Evolutionary conservation across 805 yeast genomes (phyloP).

Genomic region (Starmerella bombicola): DNA sequence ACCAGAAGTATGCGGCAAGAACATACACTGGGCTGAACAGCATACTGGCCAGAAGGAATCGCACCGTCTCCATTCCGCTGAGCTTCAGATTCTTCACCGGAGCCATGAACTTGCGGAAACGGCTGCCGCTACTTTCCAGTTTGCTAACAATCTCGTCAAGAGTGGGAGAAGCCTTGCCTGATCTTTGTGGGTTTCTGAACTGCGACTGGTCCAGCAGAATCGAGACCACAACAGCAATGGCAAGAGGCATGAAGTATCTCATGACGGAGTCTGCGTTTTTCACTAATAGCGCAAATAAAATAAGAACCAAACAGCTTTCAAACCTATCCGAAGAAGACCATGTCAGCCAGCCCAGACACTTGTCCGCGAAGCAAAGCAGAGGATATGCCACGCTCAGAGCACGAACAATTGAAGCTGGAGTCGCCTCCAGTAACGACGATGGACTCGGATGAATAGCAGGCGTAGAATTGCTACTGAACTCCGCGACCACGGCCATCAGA

Average conservation of each 20-base stretch:
- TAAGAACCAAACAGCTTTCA: conserved; percentile 52
- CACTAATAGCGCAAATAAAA: conserved; percentile 44
- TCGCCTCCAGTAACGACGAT: conserved; percentile 72
- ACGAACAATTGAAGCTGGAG: conserved; percentile 84
- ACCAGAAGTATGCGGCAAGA: conserved; percentile 48
- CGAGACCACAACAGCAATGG: conserved; percentile 40
- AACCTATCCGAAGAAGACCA: conserved; percentile 86
- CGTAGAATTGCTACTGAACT: conserved; percentile 13
- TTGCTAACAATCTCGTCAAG: conserved; percentile 74
- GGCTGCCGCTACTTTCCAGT: conserved; percentile 58
- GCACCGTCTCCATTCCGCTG: conserved; percentile 62
- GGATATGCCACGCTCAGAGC: conserved; percentile 78
- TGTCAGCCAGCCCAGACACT: conserved; percentile 57
- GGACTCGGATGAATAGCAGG: conserved; percentile 37
- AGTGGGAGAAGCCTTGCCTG: conserved; percentile 60
- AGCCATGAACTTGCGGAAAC: conserved; percentile 61
- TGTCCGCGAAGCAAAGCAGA: conserved; percentile 60
- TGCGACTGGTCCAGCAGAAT: conserved; percentile 27
- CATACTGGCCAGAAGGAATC: conserved; percentile 71
- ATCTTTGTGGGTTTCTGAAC: conserved; percentile 39
- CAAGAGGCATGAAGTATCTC: conserved; percentile 48
- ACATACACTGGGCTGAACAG: conserved; percentile 79
- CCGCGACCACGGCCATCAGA: conserved; percentile 13
- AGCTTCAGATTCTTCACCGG: conserved; percentile 68
- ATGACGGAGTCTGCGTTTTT: conserved; percentile 69